A percentile compares a stretch with the other conserved stretches of the same genome.
Evolutionary conservation across 176 grass and related monocot genomes (phyloP).

Genomic region (Cenchrus americanus): DNA sequence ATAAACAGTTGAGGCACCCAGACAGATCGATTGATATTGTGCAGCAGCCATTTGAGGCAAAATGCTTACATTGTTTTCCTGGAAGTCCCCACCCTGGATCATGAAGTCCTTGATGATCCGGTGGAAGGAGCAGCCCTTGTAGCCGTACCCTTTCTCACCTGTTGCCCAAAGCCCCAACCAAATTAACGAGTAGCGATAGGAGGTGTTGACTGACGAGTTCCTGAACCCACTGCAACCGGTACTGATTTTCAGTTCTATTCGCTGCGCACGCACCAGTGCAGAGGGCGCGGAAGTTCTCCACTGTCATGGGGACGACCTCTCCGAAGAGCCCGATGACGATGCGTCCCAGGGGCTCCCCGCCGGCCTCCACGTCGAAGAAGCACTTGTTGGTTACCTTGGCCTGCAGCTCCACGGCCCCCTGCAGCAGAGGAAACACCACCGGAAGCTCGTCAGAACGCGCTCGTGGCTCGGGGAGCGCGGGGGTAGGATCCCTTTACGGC

Average conservation of each 20-base stretch:
- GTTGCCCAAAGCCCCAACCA: not conserved
- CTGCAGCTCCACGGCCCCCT: slow-evolving; percentile 55
- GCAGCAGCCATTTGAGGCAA: not conserved
- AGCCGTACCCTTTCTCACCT: slow-evolving; percentile 73
- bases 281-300: slow-evolving; percentile 64
- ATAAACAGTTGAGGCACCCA: not conserved
- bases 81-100: slow-evolving; percentile 81
- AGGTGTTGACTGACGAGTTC: not conserved
- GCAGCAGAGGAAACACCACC: not conserved
- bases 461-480: not conserved
- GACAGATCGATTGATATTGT: not conserved
- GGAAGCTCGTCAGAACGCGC: not conserved
- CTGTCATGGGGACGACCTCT: slow-evolving; percentile 61
- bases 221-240: not conserved
- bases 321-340: slow-evolving; percentile 73
- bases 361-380: slow-evolving; percentile 68
- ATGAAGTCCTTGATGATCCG: slow-evolving; percentile 89
- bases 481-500: not conserved
- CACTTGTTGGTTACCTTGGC: slow-evolving; percentile 60
- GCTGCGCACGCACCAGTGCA: slow-evolving; percentile 57
- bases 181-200: not conserved
- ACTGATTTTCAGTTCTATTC: not conserved
- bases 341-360: slow-evolving; percentile 49
- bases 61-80: slow-evolving; percentile 53
- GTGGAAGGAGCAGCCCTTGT: slow-evolving; percentile 75